A percentile compares a stretch with the other conserved stretches of the same genome.
phyloP scores from a whole-genome alignment of 2,329 filamentous ascomycete genomes.

The Phyllosticta paracitricarpa region DNA sequence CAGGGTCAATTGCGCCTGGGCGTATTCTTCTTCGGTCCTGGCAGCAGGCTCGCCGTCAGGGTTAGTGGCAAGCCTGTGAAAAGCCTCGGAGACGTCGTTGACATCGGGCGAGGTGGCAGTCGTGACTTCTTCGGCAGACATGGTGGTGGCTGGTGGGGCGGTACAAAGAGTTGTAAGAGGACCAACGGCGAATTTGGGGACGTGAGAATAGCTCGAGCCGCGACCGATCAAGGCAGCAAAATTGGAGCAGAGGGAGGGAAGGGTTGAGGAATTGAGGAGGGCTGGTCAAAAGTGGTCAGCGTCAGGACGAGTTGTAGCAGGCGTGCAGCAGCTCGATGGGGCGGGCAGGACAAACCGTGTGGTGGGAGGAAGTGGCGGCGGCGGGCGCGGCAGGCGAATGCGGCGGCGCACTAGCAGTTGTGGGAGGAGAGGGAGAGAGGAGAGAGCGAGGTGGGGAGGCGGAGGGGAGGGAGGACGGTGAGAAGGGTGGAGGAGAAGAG shows the following conservation, averaged over 20 bases:
- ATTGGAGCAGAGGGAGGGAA: not conserved
- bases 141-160: slow-evolving; percentile 17
- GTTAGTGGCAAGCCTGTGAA: slow-evolving; percentile 31
- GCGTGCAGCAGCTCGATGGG: not conserved
- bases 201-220: slow-evolving; percentile 1
- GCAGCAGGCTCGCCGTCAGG: slow-evolving; percentile 67
- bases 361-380: slow-evolving; percentile 9
- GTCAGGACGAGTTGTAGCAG: slow-evolving; percentile 1
- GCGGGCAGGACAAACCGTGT: slow-evolving; percentile 10
- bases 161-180: slow-evolving; percentile 4
- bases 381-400: slow-evolving; percentile 4
- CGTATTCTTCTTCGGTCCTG: slow-evolving; percentile 96
- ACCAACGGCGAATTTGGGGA: slow-evolving; percentile 1
- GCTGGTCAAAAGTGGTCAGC: slow-evolving; percentile 2
- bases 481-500: slow-evolving; percentile 1
- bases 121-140: slow-evolving; percentile 31
- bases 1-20: slow-evolving; percentile 81
- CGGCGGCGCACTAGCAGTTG: not conserved
- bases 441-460: slow-evolving; percentile 1
- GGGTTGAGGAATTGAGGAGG: not conserved
- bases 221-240: not conserved
- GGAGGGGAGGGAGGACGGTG: slow-evolving; percentile 1
- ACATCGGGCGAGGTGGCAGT: slow-evolving; percentile 24
- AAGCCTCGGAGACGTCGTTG: slow-evolving; percentile 31
- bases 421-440: not conserved